Evolutionary conservation across 2,329 filamentous ascomycete genomes (phyloP).

Genomic region (Plectosphaerella plurivora): DNA sequence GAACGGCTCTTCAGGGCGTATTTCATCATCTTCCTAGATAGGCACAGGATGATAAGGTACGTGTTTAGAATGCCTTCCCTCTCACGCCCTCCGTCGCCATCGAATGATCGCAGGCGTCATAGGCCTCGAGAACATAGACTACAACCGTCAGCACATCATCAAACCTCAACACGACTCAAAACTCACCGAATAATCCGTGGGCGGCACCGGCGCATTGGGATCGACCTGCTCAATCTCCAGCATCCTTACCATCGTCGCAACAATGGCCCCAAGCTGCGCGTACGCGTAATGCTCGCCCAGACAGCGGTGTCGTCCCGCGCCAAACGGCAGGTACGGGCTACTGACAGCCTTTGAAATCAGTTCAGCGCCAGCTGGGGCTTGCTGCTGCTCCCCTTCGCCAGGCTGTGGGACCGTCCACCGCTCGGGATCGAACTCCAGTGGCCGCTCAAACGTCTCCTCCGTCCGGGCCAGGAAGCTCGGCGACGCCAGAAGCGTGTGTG

Average conservation of each 20-base stretch:
- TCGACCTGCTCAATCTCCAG: background rate
- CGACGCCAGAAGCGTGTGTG: slow-evolving; percentile 35
- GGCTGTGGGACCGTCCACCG: background rate
- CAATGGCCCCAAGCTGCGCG: slow-evolving; percentile 61
- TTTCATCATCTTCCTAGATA: too few relatives aligned
- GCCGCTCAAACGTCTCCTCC: background rate
- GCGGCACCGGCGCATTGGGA: background rate
- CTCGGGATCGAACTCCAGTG: background rate
- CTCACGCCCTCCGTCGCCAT: background rate
- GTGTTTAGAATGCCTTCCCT: too few relatives aligned
- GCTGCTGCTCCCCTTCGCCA: slow-evolving; percentile 10
- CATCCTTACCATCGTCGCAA: slow-evolving; percentile 49
- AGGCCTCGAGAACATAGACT: background rate
- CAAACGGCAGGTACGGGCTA: slow-evolving; percentile 59
- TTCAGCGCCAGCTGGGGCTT: slow-evolving; percentile 23
- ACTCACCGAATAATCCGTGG: background rate
- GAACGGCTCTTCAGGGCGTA: too few relatives aligned
- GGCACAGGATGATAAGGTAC: too few relatives aligned
- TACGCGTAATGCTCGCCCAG: slow-evolving; percentile 77
- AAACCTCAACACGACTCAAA: background rate
- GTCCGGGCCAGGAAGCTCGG: slow-evolving; percentile 16
- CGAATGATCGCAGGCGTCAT: background rate
- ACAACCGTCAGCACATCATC: background rate
- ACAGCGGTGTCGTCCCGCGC: slow-evolving; percentile 67
- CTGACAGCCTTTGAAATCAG: slow-evolving; percentile 24